A percentile compares a stretch with the other conserved stretches of the same genome.
phyloP scores from a whole-genome alignment of 1,139 yeast genomes.

The Scheffersomyces insectosa region DNA sequence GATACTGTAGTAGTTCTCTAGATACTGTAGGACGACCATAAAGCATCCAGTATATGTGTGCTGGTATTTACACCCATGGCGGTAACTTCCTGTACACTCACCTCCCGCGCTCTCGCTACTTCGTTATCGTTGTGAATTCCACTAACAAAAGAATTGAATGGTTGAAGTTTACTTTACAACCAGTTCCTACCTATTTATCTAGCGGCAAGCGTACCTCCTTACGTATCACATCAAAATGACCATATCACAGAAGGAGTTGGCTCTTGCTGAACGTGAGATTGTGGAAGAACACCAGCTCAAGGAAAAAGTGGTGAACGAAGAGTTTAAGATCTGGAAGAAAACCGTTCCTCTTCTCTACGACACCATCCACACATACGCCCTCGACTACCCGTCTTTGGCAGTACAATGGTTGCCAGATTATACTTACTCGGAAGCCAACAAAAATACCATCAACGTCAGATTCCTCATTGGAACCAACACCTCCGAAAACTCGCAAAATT shows the following conservation, averaged over 20 bases:
- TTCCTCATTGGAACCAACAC: constrained; percentile 54
- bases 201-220: no score
- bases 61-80: no score
- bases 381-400: constrained; percentile 61
- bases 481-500: constrained; percentile 38
- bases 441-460: constrained; percentile 36
- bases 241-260: constrained; percentile 2
- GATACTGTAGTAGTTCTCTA: no score
- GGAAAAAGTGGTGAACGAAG: constrained; percentile 60
- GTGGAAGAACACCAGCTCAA: constrained; percentile 46
- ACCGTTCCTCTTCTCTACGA: constrained; percentile 89
- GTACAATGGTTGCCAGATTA: constrained; percentile 50
- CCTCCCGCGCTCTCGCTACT: no score
- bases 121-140: no score
- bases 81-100: no score
- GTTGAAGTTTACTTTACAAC: no score
- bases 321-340: constrained; percentile 93
- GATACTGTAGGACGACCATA: no score
- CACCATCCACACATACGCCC: constrained; percentile 66
- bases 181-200: no score
- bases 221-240: background rate
- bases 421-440: constrained; percentile 29
- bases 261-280: constrained; percentile 30
- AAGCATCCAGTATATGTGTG: no score
- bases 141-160: no score